Percentiles rank a stretch among this genome's conserved stretches.
Evolutionary conservation across 257 asterid species (phyloP).

Genomic region (Plantago ovata): DNA sequence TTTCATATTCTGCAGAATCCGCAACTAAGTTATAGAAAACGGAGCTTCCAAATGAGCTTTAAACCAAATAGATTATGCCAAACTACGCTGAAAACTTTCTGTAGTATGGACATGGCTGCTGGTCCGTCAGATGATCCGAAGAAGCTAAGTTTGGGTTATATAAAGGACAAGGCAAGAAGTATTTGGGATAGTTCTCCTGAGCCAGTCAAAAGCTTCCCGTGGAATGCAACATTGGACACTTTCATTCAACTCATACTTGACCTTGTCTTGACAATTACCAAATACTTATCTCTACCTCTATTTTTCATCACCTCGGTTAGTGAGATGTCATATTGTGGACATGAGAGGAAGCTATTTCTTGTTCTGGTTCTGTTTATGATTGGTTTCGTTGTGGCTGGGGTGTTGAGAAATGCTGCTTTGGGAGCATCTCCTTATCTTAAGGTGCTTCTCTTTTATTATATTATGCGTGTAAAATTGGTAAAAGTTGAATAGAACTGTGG

Average conservation of each 20-base stretch:
- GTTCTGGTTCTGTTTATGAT: conserved; percentile 65
- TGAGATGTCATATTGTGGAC: conserved; percentile 93
- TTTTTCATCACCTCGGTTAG: conserved; percentile 61
- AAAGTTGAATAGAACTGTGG: background rate
- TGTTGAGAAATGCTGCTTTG: conserved; percentile 57
- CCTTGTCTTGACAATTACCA: conserved; percentile 50
- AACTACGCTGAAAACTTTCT: conserved; percentile 24
- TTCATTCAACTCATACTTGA: conserved; percentile 73
- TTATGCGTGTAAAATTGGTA: too few species aligned
- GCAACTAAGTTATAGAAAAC: conserved; percentile 26
- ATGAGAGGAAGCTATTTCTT: conserved; percentile 70
- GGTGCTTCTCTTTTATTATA: conserved; percentile 36
- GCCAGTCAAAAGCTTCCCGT: conserved; percentile 79
- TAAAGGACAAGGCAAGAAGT: conserved; percentile 49
- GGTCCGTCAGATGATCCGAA: conserved; percentile 50
- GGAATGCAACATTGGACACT: conserved; percentile 63
- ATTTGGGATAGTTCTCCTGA: conserved; percentile 72
- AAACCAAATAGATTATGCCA: conserved; percentile 31
- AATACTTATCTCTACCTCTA: conserved; percentile 58
- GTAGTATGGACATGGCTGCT: conserved; percentile 65
- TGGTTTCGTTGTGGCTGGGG: conserved; percentile 72
- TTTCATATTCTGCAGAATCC: conserved; percentile 34
- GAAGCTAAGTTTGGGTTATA: conserved; percentile 30
- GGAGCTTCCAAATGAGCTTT: conserved; percentile 28
- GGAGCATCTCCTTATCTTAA: conserved; percentile 66